Evolutionary conservation across 164 flowering plant genomes (phyloP), one percentile per base, ranked within the genome.

Genomic region (Umbilicus rupestris): DNA sequence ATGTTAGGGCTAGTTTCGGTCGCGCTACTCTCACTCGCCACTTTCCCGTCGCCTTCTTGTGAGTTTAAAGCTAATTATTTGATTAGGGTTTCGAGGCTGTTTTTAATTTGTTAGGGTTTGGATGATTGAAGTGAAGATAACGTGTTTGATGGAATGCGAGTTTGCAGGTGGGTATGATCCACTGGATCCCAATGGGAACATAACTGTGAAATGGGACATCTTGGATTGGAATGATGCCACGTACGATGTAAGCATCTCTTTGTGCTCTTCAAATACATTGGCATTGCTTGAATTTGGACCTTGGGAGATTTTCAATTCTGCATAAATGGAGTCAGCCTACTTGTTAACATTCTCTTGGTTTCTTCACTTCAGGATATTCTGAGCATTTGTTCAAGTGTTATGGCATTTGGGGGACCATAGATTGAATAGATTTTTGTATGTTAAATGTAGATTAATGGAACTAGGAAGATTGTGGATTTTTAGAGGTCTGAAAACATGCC

Each of bases 131-230:
- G 29, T 9, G 14, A 5, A 22, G 8, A 9, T 29, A 1, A 22
- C 2, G 3, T 55, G 60, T 55, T 55, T 22, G 60, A 29, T 41
- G 44, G 10, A 41, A 26, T 55, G 60, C 15, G 60, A 28, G 19
- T 55, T 55, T 55, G 30, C 62, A 50, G 69, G 28, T 66, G 69
- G 62, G 20, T 77, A 64, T 55, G 78, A 77, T 77, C 74, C 78
- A 7, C 46, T 77, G 67, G 78, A 77, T 72, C 80, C 76, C 10
- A 73, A 66, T 52, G 78, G 78, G 4, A 78, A 74, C 58, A 71
- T 78, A 33, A 78, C 76, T 7, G 69, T 78, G 63, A 75, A 70
- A 71, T 78, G 81, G 81, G 81, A 78, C 57, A 26, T 75, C 11
- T 20, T 78, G 69, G 69, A 75, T 44, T 79, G 79, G 79, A 72